Conservation (phyloP, 1,284 basidiomycete species). For the Quambalaria eucalypti region DNA sequence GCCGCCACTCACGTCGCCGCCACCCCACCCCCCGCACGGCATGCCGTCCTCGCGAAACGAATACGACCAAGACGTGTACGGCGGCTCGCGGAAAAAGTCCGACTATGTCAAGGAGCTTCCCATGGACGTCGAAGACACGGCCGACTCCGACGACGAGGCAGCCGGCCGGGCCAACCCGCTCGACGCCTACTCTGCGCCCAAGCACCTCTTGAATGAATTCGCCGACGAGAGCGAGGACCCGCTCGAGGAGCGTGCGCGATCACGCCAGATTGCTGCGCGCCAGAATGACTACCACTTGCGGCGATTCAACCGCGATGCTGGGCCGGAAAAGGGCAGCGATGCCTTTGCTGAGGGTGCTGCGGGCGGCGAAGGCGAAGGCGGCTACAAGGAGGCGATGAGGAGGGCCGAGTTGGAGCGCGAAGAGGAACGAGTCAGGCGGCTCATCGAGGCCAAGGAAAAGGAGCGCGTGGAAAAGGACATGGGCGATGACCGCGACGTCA, state of each 20-base stretch:
- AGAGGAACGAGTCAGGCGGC: conserved; percentile 71
- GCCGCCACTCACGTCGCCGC: neutral
- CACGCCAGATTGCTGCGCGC: conserved; percentile 83
- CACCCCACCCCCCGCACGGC: neutral
- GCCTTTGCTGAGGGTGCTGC: conserved; percentile 55
- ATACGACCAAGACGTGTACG: conserved; percentile 31
- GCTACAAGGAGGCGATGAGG: conserved; percentile 95
- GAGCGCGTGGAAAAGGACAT: conserved; percentile 57
- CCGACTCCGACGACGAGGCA: conserved; percentile 22
- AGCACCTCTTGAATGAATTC: conserved; percentile 89
- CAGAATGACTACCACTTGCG: conserved; percentile 94
- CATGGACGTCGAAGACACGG: conserved; percentile 10
- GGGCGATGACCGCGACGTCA: conserved; percentile 43
- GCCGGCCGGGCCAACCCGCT: conserved; percentile 27
- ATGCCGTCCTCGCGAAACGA: conserved; percentile 17
- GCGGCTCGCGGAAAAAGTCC: conserved; percentile 15
- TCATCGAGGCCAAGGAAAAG: conserved; percentile 73
- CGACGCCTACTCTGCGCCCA: conserved; percentile 63
- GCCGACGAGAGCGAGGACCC: conserved; percentile 82
- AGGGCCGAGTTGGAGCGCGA: conserved; percentile 83
- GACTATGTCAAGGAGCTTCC: conserved; percentile 35
- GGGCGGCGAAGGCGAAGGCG: conserved; percentile 64
- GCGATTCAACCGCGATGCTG: conserved; percentile 56
- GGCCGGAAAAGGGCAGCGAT: conserved; percentile 22
- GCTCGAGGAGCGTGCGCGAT: conserved; percentile 81